phyloP scores from a whole-genome alignment of 176 grass and related monocot species.

The Canna indica region DNA sequence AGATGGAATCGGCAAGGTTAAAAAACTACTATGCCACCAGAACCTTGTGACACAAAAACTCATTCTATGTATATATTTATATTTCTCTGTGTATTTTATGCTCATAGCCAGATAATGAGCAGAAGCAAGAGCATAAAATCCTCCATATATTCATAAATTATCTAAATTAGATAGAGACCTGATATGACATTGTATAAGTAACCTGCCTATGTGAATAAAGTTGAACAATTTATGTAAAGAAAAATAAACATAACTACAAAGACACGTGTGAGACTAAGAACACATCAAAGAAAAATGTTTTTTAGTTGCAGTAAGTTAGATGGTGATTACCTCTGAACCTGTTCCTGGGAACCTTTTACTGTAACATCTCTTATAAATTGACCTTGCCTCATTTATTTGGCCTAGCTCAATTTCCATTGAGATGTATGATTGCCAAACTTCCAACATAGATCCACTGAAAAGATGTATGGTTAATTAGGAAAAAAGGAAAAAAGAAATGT shows the following conservation, averaged over 20 bases:
- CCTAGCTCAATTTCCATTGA: conserved; percentile 65
- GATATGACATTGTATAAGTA: not conserved
- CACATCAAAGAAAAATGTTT: not conserved
- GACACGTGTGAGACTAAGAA: not conserved
- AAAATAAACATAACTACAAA: not conserved
- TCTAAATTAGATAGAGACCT: no score
- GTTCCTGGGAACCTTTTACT: conserved; percentile 66
- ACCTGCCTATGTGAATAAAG: not conserved
- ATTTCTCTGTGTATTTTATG: not conserved
- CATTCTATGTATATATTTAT: not conserved
- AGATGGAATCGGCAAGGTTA: not conserved
- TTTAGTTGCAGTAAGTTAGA: conserved; percentile 5
- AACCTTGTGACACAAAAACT: not conserved
- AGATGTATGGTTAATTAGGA: conserved; percentile 25
- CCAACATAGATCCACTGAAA: conserved; percentile 66
- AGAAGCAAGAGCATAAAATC: not conserved
- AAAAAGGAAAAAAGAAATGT: not conserved
- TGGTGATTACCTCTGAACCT: conserved; percentile 69
- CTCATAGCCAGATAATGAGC: not conserved
- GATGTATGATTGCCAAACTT: conserved; percentile 74
- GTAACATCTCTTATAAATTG: conserved; percentile 91
- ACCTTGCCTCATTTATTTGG: conserved; percentile 64
- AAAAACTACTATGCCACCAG: not conserved
- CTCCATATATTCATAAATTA: not conserved
- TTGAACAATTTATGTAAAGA: not conserved